A percentile compares a stretch with the other conserved stretches of the same genome.
phyloP scores from a whole-genome alignment of 139 green algal species.

The Auxenochlorella pyrenoidosa region DNA sequence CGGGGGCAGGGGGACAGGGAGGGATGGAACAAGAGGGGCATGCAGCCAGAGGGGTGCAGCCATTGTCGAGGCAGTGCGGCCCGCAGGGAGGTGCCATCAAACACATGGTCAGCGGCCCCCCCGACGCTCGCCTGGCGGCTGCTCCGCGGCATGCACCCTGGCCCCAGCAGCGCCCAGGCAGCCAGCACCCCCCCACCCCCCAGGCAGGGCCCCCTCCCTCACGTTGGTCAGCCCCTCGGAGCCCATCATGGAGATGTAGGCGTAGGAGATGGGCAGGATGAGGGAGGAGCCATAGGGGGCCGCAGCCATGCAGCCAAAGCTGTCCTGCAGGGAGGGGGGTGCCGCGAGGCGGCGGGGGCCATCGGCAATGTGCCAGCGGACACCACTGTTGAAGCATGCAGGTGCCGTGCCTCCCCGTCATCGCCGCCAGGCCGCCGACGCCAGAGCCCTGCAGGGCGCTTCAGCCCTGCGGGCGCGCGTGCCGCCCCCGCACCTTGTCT shows the following conservation, averaged over 20 bases:
- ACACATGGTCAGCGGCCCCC: too few species aligned
- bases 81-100: too few species aligned
- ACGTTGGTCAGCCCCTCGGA: slow-evolving; percentile 86
- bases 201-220: neutral
- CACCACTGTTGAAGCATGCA: neutral
- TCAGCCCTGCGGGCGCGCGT: neutral
- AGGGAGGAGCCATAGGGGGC: slow-evolving; percentile 95
- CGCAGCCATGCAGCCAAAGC: slow-evolving; percentile 94
- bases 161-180: too few species aligned
- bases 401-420: neutral
- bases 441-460: neutral
- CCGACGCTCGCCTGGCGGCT: too few species aligned
- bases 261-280: slow-evolving; percentile 98
- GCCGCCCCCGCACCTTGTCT: slow-evolving; percentile 44
- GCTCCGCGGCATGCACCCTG: too few species aligned
- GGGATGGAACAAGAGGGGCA: too few species aligned
- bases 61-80: too few species aligned
- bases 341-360: neutral
- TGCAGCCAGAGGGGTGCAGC: too few species aligned
- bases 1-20: too few species aligned
- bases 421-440: too few species aligned
- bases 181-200: neutral
- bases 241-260: slow-evolving; percentile 99
- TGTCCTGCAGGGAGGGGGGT: slow-evolving; percentile 38
- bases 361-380: neutral